Base-by-base conservation (phyloP, 305 asterid genomes). In the Solanum hybrid region DNA sequence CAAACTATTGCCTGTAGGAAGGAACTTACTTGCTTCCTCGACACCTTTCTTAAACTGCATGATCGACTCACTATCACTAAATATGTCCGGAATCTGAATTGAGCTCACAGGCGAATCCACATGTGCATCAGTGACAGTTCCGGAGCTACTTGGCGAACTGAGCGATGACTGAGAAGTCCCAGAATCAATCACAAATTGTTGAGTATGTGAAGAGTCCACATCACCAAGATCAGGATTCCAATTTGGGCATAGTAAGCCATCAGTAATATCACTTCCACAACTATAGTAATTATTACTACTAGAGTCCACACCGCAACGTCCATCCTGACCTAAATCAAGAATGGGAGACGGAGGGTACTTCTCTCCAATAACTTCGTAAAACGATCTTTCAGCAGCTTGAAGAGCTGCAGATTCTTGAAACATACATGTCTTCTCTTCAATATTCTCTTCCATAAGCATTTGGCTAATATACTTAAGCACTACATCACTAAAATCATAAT, bases 401-500 rank as follows among this genome's bases (percentile, higher is more conserved):
- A 95, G 94, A 66, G 99, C 98, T 6, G 95, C 93, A 38, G 97
- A 94, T 79, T 94, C 96, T 78, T 92, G 98, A 90, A 96, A 93
- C 95, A 90, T 93, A 85, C 96, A 91, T 5, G 92, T 88, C 89
- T 94, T 95, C 31, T 94, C 98, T 90, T 94, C 98, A 92, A 94
- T 95, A 29, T 95, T 95, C 89, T 95, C 99, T 90, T 96, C 99
- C 95, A 95, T 92, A 87, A 96, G 97, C 88, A 96, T 95, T 34
- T 95, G 95, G 87, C 88, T 94, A 60, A 96, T 95, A 45, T 95
- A 96, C 91, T 92, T 93, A 27, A 96, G 95, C 38, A 95, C 96
- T 77, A 77, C 95, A 91, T 96, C 98, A 87, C 94, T 95, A 89
- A 96, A 95, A 90, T 96, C 99, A 40, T 78, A 95, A 90, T 96